Evolutionary conservation across 1,284 basidiomycete genomes (phyloP).

Genomic region (Lentinula novae-zelandiae): DNA sequence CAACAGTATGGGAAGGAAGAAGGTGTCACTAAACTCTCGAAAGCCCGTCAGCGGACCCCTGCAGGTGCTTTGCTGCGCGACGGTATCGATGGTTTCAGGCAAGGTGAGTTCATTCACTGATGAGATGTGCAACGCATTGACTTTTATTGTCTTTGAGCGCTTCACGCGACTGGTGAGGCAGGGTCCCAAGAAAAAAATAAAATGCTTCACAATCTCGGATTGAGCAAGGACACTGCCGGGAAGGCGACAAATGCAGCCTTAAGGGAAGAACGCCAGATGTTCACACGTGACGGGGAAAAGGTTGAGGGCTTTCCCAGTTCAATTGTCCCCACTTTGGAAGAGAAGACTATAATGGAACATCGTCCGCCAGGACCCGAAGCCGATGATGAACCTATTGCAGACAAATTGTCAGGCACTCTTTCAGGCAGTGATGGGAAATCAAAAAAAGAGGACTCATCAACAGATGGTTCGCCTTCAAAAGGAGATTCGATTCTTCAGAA

Average conservation of each 20-base stretch:
- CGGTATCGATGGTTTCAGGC: constrained; percentile 35
- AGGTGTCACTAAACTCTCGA: constrained; percentile 41
- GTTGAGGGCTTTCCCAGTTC: constrained; percentile 60
- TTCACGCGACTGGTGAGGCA: constrained; percentile 39
- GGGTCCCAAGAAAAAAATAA: constrained; percentile 32
- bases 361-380: constrained; percentile 28
- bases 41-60: constrained; percentile 33
- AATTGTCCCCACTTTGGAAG: constrained; percentile 70
- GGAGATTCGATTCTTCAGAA: neutral
- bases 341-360: constrained; percentile 50
- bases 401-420: constrained; percentile 8
- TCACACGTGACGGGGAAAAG: constrained; percentile 48
- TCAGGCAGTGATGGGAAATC: neutral
- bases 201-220: constrained; percentile 38
- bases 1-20: constrained; percentile 48
- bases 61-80: constrained; percentile 33
- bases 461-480: neutral
- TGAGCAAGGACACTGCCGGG: constrained; percentile 27
- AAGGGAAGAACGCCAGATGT: constrained; percentile 52
- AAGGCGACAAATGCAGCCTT: constrained; percentile 35
- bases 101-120: constrained; percentile 39
- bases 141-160: constrained; percentile 29
- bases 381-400: constrained; percentile 11
- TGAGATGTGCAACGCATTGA: neutral
- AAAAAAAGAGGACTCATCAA: neutral